phyloP scores from a whole-genome alignment of 1,284 basidiomycete species.

The Laetiporus sulphureus region DNA sequence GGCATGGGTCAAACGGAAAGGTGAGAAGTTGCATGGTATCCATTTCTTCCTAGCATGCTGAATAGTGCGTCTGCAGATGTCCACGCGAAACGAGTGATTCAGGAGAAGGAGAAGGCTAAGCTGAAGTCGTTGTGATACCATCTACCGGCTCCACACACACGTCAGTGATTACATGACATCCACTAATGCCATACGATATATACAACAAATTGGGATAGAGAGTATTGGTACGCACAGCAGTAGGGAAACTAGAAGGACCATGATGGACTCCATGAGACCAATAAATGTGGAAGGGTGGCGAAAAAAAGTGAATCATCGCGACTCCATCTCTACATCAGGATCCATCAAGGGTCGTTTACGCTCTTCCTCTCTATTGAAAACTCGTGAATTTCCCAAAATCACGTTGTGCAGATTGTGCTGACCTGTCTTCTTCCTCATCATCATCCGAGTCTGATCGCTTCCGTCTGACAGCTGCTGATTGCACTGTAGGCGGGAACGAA shows the following conservation, averaged over 20 bases:
- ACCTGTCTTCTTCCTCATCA: constrained; percentile 53
- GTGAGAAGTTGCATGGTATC: constrained; percentile 32
- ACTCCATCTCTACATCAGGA: constrained; percentile 25
- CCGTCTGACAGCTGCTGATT: constrained; percentile 43
- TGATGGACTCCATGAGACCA: constrained; percentile 3
- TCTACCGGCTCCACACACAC: too few relatives aligned
- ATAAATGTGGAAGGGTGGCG: not conserved
- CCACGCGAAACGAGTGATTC: constrained; percentile 69
- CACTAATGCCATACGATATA: not conserved
- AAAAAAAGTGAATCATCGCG: constrained; percentile 9
- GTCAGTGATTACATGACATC: too few relatives aligned
- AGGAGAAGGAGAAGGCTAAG: constrained; percentile 76
- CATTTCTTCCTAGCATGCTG: too few relatives aligned
- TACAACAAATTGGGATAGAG: not conserved
- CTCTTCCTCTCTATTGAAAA: constrained; percentile 17
- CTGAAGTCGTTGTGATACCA: constrained; percentile 65
- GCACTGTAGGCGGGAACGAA: constrained; percentile 37
- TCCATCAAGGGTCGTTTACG: constrained; percentile 22
- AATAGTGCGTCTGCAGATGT: constrained; percentile 65
- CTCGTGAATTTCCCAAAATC: not conserved
- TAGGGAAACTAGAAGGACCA: constrained; percentile 1
- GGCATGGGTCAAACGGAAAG: constrained; percentile 82
- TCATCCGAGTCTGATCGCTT: constrained; percentile 62
- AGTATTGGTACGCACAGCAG: constrained; percentile 6
- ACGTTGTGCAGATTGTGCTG: constrained; percentile 10